Conservation (phyloP, 2,329 filamentous ascomycete species). For the Diplodia seriata region DNA sequence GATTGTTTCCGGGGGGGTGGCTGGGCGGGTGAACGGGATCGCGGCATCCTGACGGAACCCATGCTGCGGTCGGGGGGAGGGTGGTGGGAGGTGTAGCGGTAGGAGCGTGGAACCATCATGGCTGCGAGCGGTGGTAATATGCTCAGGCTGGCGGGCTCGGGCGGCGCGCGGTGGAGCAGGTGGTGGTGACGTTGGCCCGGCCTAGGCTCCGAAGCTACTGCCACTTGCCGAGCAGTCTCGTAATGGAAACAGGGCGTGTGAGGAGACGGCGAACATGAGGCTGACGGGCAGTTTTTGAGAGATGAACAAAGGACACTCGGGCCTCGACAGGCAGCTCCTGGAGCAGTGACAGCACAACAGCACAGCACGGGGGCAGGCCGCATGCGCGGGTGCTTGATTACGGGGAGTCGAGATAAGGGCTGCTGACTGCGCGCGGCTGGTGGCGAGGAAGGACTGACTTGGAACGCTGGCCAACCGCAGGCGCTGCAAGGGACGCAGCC, state of each 20-base stretch:
- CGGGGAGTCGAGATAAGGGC: slow-evolving; percentile 11
- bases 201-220: slow-evolving; percentile 29
- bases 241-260: slow-evolving; percentile 28
- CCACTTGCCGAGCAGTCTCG: slow-evolving; percentile 32
- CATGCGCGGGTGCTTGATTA: slow-evolving; percentile 18
- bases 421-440: slow-evolving; percentile 3
- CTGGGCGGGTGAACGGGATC: slow-evolving; percentile 7
- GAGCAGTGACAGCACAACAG: slow-evolving; percentile 13
- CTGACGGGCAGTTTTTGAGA: slow-evolving; percentile 35
- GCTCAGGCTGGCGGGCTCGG: slow-evolving; percentile 12
- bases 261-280: slow-evolving; percentile 12
- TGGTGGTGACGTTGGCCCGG: slow-evolving; percentile 30
- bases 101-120: slow-evolving; percentile 57
- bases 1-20: slow-evolving; percentile 20
- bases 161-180: slow-evolving; percentile 19
- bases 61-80: slow-evolving; percentile 15
- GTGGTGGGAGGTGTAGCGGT: slow-evolving; percentile 48
- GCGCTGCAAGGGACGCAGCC: slow-evolving; percentile 27
- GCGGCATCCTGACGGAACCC: slow-evolving; percentile 31
- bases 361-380: background rate
- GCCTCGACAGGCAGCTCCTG: background rate
- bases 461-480: slow-evolving; percentile 1
- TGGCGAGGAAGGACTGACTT: background rate
- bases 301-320: slow-evolving; percentile 11
- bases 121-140: background rate